Base-by-base conservation (phyloP, 2,329 filamentous ascomycete genomes). In the Penicillium fuscoglaucum region DNA sequence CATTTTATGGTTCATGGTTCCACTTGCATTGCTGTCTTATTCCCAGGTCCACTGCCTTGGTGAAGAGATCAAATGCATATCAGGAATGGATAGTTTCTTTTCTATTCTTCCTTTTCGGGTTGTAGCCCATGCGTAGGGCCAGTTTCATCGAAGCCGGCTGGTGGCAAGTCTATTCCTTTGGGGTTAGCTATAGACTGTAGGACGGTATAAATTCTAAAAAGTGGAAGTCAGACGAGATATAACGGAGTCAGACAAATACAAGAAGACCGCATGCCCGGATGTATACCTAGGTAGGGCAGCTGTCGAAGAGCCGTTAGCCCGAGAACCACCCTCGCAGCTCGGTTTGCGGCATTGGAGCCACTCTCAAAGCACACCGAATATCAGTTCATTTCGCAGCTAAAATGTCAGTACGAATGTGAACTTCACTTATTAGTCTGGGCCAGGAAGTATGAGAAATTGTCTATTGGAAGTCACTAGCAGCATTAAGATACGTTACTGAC, bases 381-480 rank as follows among this genome's bases (percentile, higher is more conserved):
- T 33, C 17, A 2, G 7, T 19, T 12, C 4, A 8, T 41, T 13
- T 12, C 17, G n/a, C 7, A 35, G 12, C 29, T 29, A 35, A 17
- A 9, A 28, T 51, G 19, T 43, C 1, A 35, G n/a, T 13, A 13
- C 10, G n/a, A 13, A 35, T 26, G 19, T 19, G 26, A 24, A 17
- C 8, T 8, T 43, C 21, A 28, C n/a, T 41, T 4, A 28, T 33
- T 24, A 17, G 21, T 17, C 8, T 17, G 9, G 15, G 12, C 21
- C 8, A 43, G 48, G 44, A 59, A 45, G 57, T 52, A 10, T 57
- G 52, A 60, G 48, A 47, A 61, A 48, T 65, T 64, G 62, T 67
- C 65, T 67, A 69, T 70, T 69, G 60, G 52, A 61, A 68, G 65
- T 65, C 70, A 61, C 66, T 66, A 60, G 61, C 62, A 67, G 64